Base-by-base conservation (phyloP, 225 moss, liverwort and hornwort genomes). In the Rhytidiadelphus loreus region DNA sequence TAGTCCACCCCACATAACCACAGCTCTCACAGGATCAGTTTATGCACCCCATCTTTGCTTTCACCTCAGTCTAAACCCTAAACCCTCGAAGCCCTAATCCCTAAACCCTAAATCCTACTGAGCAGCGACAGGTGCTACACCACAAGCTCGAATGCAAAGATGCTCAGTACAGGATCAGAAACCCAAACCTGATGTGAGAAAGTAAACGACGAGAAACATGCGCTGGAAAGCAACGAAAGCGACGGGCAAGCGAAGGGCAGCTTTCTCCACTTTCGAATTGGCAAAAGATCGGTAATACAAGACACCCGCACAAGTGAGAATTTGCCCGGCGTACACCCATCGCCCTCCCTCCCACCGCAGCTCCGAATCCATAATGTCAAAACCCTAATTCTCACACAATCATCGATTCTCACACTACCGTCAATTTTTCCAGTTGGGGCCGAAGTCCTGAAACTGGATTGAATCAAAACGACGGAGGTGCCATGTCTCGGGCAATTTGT, bases 281-380 rank as follows among this genome's bases (percentile, higher is more conserved):
- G 87, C 87, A 9, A 88, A 22, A 33, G 37, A 57, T 32, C 94
- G 81, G 48, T 85, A 87, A 32, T 88, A 90, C 37, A 93, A 79
- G 80, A 94, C 72, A 6, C 87, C 90, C 21, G 84, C 90, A 53
- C 90, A 92, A 13, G 89, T 26, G 46, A 94, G 68, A 48, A 94
- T 88, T 65, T 92, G 94, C 86, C 58, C 75, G 48, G 84, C 94
- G 84, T 92, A 94, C 48, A 94, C 89, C 94, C 94, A 94, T 74
- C 86, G 90, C 65, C 90, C 94, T 26, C 94, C 92, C 82, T 94
- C 94, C 94, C 92, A 94, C 26, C 87, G 87, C 90, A 92, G 43
- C 87, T 94, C 94, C 77, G 92, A 88, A 46, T 93, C 93, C 93
- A 93, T 93, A 1, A 26, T 24, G 63, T 15, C 58, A 15, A 52